Evolutionary conservation across 768 basidiomycete genomes (phyloP), one percentile per base, ranked within the genome.

Genomic region (Leucocoprinus sp.): DNA sequence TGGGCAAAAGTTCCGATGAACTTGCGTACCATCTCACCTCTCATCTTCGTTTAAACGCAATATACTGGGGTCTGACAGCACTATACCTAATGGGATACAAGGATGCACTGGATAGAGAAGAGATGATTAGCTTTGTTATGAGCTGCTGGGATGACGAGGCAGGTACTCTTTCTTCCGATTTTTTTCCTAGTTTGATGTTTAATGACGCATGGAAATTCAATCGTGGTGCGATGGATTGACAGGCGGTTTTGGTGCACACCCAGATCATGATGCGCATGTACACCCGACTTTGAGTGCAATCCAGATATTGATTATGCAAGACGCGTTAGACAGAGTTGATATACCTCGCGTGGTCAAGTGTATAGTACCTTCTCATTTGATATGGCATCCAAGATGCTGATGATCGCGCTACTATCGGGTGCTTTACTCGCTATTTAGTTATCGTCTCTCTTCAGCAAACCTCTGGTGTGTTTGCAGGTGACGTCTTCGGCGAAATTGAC

Each of bases 31-130:
- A 95, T 60, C 71, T 95, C 15, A 93, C 93, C 0, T 72, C 92
- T 9, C 96, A 99, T 63, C 75, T 98, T 5, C 86, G 95, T 5
- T 70, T 99, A 64, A 98, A 97, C 61, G 95, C 93, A 2, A 71
- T 98, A 6, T 99, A 96, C 63, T 99, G 96, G 96, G 96, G 92
- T 6, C 68, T 93, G 31, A 91, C 86, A 0, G 92, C 96, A 0
- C 67, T 95, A 2, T 85, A 75, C 28, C 69, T 92, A 37, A 86
- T 98, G 82, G 77, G 74, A 1, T 75, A 74, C 36, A 68, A 78
- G 44, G 84, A 93, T 39, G 90, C 90, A 0, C 67, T 99, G 42
- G 75, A 86, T 53, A 67, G 82, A 31, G 79, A 90, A 19, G 91
- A 90, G 51, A 88, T 88, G 75, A 75, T 98, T 23, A 72, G 73